These are phyloP conservation scores for Podospora fimiseda DNA, from an alignment of 495 filamentous ascomycete genomes.

Conservation along the genomic window DNA sequence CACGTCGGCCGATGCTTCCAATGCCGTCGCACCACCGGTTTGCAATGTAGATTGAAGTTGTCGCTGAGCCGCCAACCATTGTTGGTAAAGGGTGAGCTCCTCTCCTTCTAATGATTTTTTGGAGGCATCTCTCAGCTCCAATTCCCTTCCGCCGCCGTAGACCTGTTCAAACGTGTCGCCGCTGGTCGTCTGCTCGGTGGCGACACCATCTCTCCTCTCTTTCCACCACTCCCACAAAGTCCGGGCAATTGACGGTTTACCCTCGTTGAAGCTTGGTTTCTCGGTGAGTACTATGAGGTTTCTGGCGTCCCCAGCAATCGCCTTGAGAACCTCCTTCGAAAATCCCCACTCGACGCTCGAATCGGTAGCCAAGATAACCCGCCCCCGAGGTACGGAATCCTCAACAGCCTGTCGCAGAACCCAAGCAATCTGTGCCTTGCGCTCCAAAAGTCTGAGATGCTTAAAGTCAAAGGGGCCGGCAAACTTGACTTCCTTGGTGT, in stretches of 20 bases:
- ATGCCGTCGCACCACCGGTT: constrained; percentile 52
- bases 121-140: constrained; percentile 53
- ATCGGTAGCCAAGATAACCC: constrained; percentile 88
- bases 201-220: constrained; percentile 57
- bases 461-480: constrained; percentile 85
- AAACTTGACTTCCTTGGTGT: constrained; percentile 35
- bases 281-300: constrained; percentile 88
- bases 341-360: constrained; percentile 91
- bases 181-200: constrained; percentile 48
- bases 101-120: constrained; percentile 61
- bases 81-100: constrained; percentile 77
- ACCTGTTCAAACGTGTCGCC: constrained; percentile 60
- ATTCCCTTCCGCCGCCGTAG: constrained; percentile 54
- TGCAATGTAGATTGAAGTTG: constrained; percentile 74
- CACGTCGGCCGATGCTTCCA: constrained; percentile 68
- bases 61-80: constrained; percentile 75
- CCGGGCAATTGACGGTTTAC: constrained; percentile 43
- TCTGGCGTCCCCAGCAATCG: constrained; percentile 62
- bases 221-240: constrained; percentile 71
- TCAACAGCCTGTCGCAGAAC: constrained; percentile 38
- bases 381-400: constrained; percentile 39
- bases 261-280: constrained; percentile 36
- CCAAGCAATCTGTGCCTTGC: constrained; percentile 64
- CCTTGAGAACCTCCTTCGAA: constrained; percentile 73
- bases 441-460: constrained; percentile 73